Evolutionary conservation across 768 basidiomycete species (phyloP).

Genomic region (Amanita jacksonii): DNA sequence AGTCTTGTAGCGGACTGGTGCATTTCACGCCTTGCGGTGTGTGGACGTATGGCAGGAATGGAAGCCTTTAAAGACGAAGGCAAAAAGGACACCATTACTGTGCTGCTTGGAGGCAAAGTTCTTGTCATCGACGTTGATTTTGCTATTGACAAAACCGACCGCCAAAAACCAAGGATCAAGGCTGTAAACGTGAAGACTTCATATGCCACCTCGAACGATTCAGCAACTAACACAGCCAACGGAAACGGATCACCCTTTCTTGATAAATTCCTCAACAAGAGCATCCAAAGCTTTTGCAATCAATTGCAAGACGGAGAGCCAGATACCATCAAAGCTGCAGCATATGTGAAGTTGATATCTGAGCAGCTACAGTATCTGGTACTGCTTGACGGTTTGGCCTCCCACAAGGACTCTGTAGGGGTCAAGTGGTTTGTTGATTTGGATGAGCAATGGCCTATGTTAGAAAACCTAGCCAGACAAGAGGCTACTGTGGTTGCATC

Average conservation of each 20-base stretch:
- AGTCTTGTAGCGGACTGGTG: slow-evolving; percentile 44
- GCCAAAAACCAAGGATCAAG: slow-evolving; percentile 26
- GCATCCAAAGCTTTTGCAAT: slow-evolving; percentile 45
- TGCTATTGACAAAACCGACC: slow-evolving; percentile 30
- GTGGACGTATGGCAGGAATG: slow-evolving; percentile 61
- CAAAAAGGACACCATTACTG: slow-evolving; percentile 38
- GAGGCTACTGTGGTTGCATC: slow-evolving; percentile 46
- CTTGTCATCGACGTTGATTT: slow-evolving; percentile 73
- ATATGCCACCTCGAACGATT: slow-evolving; percentile 47
- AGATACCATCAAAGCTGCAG: slow-evolving; percentile 43
- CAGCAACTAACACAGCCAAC: slow-evolving; percentile 27
- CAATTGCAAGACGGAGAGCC: slow-evolving; percentile 55
- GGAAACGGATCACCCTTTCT: slow-evolving; percentile 44
- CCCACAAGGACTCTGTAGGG: slow-evolving; percentile 49
- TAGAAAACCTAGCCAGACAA: slow-evolving; percentile 38
- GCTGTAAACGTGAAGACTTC: slow-evolving; percentile 62
- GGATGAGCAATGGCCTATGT: slow-evolving; percentile 39
- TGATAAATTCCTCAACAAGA: slow-evolving; percentile 51
- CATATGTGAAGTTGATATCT: slow-evolving; percentile 36
- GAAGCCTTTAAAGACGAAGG: slow-evolving; percentile 62
- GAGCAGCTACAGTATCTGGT: slow-evolving; percentile 61
- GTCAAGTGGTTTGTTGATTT: slow-evolving; percentile 69
- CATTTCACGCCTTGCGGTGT: slow-evolving; percentile 45
- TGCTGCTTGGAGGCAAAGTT: slow-evolving; percentile 72
- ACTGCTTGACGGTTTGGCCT: slow-evolving; percentile 60